Conservation (phyloP, 176 grass and related monocot species). For the Carex myosuroides region DNA sequence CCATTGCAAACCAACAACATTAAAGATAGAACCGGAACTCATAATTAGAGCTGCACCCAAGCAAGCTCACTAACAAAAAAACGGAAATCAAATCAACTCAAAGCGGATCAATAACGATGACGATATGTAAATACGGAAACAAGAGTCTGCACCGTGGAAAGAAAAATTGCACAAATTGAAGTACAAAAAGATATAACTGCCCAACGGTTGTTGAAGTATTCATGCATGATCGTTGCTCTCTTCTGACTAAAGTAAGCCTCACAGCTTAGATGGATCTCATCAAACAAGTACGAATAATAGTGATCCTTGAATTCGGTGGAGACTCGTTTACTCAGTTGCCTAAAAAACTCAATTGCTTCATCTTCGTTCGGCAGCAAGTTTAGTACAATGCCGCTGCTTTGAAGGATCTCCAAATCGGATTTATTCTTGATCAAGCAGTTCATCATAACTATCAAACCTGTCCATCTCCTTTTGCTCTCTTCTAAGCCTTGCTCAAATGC, state of each 20-base stretch:
- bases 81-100: neutral
- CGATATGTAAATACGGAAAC: conserved; percentile 7
- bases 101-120: neutral
- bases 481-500: neutral
- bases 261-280: neutral
- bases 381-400: neutral
- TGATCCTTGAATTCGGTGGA: neutral
- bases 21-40: neutral
- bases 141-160: conserved; percentile 6
- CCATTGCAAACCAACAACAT: neutral
- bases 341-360: neutral
- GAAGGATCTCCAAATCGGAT: neutral
- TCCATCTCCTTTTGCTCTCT: neutral
- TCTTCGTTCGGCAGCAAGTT: neutral
- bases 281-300: neutral
- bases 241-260: neutral
- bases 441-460: conserved; percentile 2
- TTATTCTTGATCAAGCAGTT: conserved; percentile 3
- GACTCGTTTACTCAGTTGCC: neutral
- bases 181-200: neutral
- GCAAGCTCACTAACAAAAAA: neutral
- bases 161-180: neutral
- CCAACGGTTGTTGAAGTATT: conserved; percentile 12
- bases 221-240: neutral
- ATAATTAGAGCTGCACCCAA: too few relatives aligned